Evolutionary conservation across 345 rosid genomes (phyloP).

Genomic region (Eucalyptus pauciflora): DNA sequence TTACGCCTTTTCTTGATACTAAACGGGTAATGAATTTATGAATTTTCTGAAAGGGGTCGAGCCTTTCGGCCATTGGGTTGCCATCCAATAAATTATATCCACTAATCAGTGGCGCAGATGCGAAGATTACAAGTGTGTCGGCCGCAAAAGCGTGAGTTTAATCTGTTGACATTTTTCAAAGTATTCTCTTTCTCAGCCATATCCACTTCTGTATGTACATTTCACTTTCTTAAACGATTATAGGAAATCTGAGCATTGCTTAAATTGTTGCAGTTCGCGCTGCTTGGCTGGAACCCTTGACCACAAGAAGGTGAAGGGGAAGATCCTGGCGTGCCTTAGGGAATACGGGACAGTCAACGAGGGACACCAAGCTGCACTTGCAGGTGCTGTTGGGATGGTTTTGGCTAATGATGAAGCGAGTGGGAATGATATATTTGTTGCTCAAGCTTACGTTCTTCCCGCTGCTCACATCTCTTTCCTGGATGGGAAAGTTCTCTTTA

Average conservation of each 20-base stretch:
- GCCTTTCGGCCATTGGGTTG: slow-evolving; percentile 16
- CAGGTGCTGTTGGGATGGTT: slow-evolving; percentile 21
- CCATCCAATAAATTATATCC: slow-evolving; percentile 15
- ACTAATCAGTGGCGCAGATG: slow-evolving; percentile 12
- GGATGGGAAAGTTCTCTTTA: slow-evolving; percentile 33
- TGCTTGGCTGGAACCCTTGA: slow-evolving; percentile 2
- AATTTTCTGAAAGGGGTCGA: slow-evolving; percentile 17
- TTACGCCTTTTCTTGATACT: background rate
- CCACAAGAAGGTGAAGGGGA: slow-evolving; percentile 12
- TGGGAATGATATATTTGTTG: background rate
- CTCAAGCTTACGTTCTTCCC: slow-evolving; percentile 56
- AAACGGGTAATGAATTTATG: background rate
- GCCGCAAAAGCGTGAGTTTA: background rate
- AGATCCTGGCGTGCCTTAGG: slow-evolving; percentile 15
- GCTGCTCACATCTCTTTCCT: slow-evolving; percentile 36
- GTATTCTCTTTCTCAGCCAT: background rate
- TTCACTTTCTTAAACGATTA: background rate
- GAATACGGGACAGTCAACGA: slow-evolving; percentile 1
- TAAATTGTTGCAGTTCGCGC: slow-evolving; percentile 1
- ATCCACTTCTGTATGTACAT: background rate
- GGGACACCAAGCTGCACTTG: background rate
- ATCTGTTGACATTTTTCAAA: background rate
- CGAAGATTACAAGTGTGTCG: slow-evolving; percentile 10
- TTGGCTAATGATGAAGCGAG: background rate
- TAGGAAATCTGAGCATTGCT: background rate